Base-by-base conservation (phyloP, 2,329 filamentous ascomycete genomes). In the Chaetomium sp. region DNA sequence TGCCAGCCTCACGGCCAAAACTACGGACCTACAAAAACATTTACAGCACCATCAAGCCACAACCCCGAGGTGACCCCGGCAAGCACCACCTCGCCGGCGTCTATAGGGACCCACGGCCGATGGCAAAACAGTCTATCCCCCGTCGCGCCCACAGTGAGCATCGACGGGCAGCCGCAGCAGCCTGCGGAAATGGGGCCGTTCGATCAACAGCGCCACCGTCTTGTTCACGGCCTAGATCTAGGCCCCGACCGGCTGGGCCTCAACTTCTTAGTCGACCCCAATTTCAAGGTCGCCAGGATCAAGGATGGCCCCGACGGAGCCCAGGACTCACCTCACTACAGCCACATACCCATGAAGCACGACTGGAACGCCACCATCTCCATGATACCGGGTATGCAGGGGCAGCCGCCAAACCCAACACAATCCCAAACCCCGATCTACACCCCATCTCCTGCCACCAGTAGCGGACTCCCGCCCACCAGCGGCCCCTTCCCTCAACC, bases 181-280 rank as follows among this genome's bases (percentile, higher is more conserved):
- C 69, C 67, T n/a, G 69, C 70, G 58, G 74, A 77, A 59, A 71
- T 67, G 63, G 76, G 71, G 62, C 65, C 73, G 65, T 74, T 79
- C 61, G 79, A 74, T 67, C 83, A 82, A 71, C 84, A 84, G 69
- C 79, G 79, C 7, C 78, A 82, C 33, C 79, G 82, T 23, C 77
- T 82, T 57, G 75, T 80, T 21, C 85, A 88, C 63, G 83, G 82
- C 47, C 74, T 90, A 1, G 84, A 89, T 47, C 78, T 90, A 64
- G 83, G 84, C 2, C 79, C 84, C 0, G 90, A 93, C 72, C 84
- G 87, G 55, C 80, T 93, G 9, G 89, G 87, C 6, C 84, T 95
- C 35, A 89, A 88, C 64, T 93, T 93, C 70, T 80, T 95, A 1
- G 81, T 94, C 1, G 87, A 89, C 65, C 78, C 83, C 38, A 81